Percentiles rank a stretch among this genome's conserved stretches.
Evolutionary conservation across 208 protist genomes (phyloP).

Genomic region (Entamoeba dispar): DNA sequence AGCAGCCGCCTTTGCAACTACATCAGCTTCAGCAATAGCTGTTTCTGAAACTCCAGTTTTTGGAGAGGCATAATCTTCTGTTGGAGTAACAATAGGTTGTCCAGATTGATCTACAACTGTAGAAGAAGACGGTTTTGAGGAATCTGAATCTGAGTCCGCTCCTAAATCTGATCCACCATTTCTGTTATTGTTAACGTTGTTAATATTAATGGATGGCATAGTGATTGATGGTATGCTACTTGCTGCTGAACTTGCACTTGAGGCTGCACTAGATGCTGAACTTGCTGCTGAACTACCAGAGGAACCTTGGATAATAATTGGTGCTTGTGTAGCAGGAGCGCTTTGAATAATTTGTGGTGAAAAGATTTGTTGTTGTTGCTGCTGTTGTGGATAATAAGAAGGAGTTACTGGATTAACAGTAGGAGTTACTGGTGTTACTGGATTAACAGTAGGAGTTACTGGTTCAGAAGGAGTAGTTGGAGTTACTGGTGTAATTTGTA

Average conservation of each 20-base stretch:
- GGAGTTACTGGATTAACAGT: not conserved
- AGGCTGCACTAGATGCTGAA: not conserved
- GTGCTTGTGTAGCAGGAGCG: not conserved
- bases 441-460: not conserved
- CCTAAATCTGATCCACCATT: not conserved
- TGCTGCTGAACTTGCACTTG: not conserved
- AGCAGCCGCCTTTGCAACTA: too few relatives aligned
- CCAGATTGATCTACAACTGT: not conserved
- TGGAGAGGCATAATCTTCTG: not conserved
- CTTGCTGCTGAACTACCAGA: too few relatives aligned
- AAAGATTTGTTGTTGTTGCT: not conserved
- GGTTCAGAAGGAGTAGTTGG: not conserved
- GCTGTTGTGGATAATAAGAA: not conserved
- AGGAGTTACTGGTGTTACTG: too few relatives aligned
- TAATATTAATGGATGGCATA: not conserved
- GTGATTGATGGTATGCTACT: not conserved
- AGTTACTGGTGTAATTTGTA: too few relatives aligned
- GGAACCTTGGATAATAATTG: not conserved
- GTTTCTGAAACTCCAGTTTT: not conserved
- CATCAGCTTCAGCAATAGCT: not conserved
- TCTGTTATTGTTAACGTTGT: not conserved
- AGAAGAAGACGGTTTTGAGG: not conserved
- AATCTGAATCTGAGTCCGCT: not conserved
- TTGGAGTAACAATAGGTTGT: not conserved
- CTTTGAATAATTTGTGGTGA: not conserved